Evolutionary conservation across 176 grass and related monocot species (phyloP).

Genomic region (Zoysia pacifica): DNA sequence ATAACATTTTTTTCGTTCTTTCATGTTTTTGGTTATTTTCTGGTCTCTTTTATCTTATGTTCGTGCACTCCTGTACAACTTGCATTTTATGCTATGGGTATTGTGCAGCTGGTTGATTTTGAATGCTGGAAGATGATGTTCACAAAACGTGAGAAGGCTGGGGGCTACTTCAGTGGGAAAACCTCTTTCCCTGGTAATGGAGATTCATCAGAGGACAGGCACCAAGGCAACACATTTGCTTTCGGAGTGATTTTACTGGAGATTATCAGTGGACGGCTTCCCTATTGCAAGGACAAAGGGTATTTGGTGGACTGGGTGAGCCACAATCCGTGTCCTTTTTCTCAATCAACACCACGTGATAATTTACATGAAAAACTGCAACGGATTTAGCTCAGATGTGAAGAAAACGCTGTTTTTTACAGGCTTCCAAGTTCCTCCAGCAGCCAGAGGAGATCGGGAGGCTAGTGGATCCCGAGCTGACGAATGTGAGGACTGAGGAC

Average conservation of each 20-base stretch:
- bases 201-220: slow-evolving; percentile 52
- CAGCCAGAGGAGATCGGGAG: slow-evolving; percentile 75
- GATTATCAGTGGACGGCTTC: slow-evolving; percentile 87
- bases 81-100: not conserved
- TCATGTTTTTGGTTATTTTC: not conserved
- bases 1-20: not conserved
- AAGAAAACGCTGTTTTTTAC: not conserved
- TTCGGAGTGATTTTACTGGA: slow-evolving; percentile 92
- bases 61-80: not conserved
- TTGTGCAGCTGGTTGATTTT: slow-evolving; percentile 88
- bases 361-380: not conserved
- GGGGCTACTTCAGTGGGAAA: slow-evolving; percentile 40
- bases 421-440: slow-evolving; percentile 79
- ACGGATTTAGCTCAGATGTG: not conserved
- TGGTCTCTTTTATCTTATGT: not conserved
- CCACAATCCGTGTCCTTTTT: not conserved
- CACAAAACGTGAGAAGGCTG: slow-evolving; percentile 55
- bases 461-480: slow-evolving; percentile 67
- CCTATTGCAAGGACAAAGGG: slow-evolving; percentile 90
- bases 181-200: slow-evolving; percentile 47
- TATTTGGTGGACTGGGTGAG: slow-evolving; percentile 87
- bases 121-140: slow-evolving; percentile 91
- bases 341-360: not conserved
- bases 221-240: slow-evolving; percentile 74
- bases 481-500: slow-evolving; percentile 52